Percentiles rank a stretch among this genome's conserved stretches.
Conservation (phyloP, 371 early-diverging fungal species). For the Basidiobolus meristosporus region DNA sequence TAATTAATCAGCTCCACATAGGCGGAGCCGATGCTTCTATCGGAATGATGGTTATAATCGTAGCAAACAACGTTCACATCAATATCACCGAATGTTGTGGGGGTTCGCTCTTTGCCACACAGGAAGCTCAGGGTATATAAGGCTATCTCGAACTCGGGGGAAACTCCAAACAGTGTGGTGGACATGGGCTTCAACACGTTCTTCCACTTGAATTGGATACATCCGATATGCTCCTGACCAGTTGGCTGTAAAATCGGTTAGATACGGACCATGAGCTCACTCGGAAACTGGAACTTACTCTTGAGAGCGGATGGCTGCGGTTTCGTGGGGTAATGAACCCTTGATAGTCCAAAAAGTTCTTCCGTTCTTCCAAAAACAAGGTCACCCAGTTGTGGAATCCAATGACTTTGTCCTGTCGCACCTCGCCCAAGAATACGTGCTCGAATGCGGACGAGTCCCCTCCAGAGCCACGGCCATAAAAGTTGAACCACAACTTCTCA, state of each 20-base stretch:
- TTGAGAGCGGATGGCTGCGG: background rate
- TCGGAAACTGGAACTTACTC: too few species aligned
- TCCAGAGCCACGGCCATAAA: constrained; percentile 5
- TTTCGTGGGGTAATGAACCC: constrained; percentile 16
- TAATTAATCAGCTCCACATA: too few species aligned
- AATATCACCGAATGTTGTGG: too few species aligned
- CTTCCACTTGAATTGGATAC: constrained; percentile 15
- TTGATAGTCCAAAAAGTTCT: constrained; percentile 15
- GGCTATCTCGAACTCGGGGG: constrained; percentile 32
- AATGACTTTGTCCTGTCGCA: constrained; percentile 11
- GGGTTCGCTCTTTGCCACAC: too few species aligned
- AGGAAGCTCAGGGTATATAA: constrained; percentile 16
- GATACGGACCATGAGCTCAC: too few species aligned
- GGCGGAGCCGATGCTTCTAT: too few species aligned
- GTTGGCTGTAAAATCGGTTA: constrained; percentile 2
- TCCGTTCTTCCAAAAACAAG: constrained; percentile 15
- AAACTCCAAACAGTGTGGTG: constrained; percentile 17
- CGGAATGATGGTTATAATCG: too few species aligned
- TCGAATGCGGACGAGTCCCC: constrained; percentile 20
- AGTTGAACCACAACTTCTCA: constrained; percentile 17
- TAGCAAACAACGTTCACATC: too few species aligned
- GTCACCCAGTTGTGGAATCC: constrained; percentile 33
- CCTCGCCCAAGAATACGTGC: constrained; percentile 25
- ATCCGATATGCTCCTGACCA: constrained; percentile 5
- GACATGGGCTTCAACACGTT: constrained; percentile 17